phyloP scores from a whole-genome alignment of 1,284 basidiomycete species.

The Ustilago curta region DNA sequence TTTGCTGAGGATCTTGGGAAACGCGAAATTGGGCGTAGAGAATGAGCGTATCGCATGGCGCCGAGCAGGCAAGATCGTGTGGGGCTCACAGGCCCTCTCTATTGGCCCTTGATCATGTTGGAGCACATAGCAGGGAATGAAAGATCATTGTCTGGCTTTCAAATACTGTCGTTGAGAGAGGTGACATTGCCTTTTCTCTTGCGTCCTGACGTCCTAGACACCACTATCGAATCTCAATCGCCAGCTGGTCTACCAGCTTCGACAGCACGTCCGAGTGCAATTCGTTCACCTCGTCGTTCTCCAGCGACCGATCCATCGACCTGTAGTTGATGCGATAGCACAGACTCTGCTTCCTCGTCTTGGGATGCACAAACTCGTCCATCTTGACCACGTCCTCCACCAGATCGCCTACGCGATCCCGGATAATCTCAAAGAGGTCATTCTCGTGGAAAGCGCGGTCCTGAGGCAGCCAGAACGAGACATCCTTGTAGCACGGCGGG shows the following conservation, averaged over 20 bases:
- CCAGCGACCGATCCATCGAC: conserved; percentile 93
- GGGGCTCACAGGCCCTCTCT: no score
- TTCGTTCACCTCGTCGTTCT: conserved; percentile 88
- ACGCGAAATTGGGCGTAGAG: no score
- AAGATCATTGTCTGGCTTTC: no score
- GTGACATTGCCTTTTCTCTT: background rate
- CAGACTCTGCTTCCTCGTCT: conserved; percentile 81
- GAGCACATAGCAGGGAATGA: no score
- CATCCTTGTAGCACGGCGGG: conserved; percentile 68
- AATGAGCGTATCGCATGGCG: no score
- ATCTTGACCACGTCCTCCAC: conserved; percentile 91
- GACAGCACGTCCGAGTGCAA: conserved; percentile 75
- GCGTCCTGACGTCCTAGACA: background rate
- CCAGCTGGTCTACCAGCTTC: conserved; percentile 71
- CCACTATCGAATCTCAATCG: conserved; percentile 55
- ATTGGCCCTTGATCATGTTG: no score
- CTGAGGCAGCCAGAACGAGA: conserved; percentile 75
- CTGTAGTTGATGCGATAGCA: conserved; percentile 95
- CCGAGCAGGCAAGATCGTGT: no score
- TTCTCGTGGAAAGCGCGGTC: conserved; percentile 81
- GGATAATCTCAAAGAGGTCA: conserved; percentile 93
- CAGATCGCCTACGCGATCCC: conserved; percentile 90
- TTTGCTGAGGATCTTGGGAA: no score
- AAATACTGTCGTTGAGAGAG: background rate
- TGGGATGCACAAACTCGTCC: conserved; percentile 91